These are phyloP conservation scores for Ploettnerulaceae sp. DNA, from an alignment of 2,329 filamentous ascomycete species.

Conservation along the genomic window DNA sequence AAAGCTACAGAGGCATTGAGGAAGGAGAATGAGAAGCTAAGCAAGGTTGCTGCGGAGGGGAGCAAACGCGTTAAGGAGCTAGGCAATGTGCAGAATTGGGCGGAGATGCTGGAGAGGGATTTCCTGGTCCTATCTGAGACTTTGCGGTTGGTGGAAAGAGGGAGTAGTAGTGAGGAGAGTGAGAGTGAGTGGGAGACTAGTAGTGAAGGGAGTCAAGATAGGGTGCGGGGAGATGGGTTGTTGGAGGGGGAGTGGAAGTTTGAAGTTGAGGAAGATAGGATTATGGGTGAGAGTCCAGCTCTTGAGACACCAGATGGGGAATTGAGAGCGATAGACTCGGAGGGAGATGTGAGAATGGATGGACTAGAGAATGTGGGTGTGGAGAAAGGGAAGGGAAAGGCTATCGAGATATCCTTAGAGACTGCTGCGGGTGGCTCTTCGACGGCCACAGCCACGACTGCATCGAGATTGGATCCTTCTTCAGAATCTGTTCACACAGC, in stretches of 20 bases:
- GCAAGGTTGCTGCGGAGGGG: conserved; percentile 57
- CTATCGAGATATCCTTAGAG: neutral
- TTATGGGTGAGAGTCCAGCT: neutral
- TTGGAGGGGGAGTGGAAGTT: conserved; percentile 1
- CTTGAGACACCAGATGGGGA: neutral
- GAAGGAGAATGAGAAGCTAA: conserved; percentile 61
- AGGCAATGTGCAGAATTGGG: conserved; percentile 82
- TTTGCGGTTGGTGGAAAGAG: conserved; percentile 46
- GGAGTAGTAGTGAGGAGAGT: conserved; percentile 37
- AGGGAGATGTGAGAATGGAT: neutral
- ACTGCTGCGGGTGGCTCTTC: neutral
- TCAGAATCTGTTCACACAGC: neutral
- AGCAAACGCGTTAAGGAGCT: conserved; percentile 68
- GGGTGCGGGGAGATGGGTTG: conserved; percentile 1
- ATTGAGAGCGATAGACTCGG: neutral
- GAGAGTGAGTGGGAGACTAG: conserved; percentile 16
- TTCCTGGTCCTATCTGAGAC: conserved; percentile 63
- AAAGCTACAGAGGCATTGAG: conserved; percentile 55
- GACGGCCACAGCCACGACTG: neutral
- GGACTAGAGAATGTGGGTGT: neutral
- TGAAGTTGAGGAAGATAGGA: neutral
- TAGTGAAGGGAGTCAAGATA: conserved; percentile 11
- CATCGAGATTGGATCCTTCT: neutral
- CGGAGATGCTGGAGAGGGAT: conserved; percentile 70
- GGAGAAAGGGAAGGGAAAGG: neutral